Base-by-base conservation (phyloP, 2,329 filamentous ascomycete species). In the Diaporthe aspalathi region DNA sequence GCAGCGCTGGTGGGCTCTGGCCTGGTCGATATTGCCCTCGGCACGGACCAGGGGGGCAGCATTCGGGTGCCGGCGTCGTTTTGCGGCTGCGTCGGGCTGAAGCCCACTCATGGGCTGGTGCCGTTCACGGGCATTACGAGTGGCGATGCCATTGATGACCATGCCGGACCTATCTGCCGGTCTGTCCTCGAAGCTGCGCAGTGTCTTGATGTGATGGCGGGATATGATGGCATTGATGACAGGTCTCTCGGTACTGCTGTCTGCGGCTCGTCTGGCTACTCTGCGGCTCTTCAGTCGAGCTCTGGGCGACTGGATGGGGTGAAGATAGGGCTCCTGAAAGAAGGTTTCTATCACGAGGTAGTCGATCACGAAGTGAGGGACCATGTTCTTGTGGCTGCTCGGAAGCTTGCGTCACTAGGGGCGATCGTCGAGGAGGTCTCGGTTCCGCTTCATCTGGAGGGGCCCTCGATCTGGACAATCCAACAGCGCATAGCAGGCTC, bases 141-240 rank as follows among this genome's bases (percentile, higher is more conserved):
- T 49, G 83, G 85, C 0, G 85, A 88, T 70, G 81, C 85, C 0
- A 81, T 85, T 1, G 84, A 87, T 52, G 87, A 89, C 72, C 86
- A 89, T 73, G 80, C 79, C 0, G 85, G 85, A 0, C 84, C 85
- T 0, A 79, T 87, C 49, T 65, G 60, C 20, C 45, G 43, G 43
- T 50, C 60, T 7, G 60, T 65, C 29, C 29, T 35, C n/a, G 60
- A 65, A 22, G 78, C 84, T 27, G 84, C 86, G 7, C 73, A 74
- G 0, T 80, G 82, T 17, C 78, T 87, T 0, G 82, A 87, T 67
- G 82, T 79, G 0, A 83, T 87, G 17, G 82, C 84, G 1, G 86
- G 86, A 0, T 82, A 82, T 49, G 85, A 87, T 62, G 84, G 81
- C 0, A 83, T 87, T 2, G 85, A 87, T 57, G 85, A 86, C 54